Evolutionary conservation across 352 stramenopile species (phyloP).

Genomic region (Phytophthora citricola): DNA sequence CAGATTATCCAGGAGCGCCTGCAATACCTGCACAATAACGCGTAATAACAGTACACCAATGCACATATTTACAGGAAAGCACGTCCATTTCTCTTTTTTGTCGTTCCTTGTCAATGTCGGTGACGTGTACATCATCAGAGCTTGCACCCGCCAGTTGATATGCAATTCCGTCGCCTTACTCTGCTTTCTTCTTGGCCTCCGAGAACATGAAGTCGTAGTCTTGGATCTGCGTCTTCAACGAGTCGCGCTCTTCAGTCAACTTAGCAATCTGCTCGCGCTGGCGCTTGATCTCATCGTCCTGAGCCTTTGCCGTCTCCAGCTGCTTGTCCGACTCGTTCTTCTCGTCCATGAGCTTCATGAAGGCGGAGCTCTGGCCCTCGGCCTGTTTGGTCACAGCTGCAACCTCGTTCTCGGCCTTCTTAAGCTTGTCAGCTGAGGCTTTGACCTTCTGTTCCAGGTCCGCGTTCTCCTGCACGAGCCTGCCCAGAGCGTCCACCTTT

Average conservation of each 20-base stretch:
- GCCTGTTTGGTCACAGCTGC: conserved; percentile 79
- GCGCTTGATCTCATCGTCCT: conserved; percentile 52
- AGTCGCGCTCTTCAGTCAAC: conserved; percentile 68
- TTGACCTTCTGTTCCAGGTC: conserved; percentile 53
- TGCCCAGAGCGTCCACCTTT: conserved; percentile 54
- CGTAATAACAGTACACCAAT: background rate
- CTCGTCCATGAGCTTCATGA: conserved; percentile 87
- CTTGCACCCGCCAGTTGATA: conserved; percentile 1
- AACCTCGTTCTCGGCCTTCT: conserved; percentile 56
- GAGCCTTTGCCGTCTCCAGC: conserved; percentile 42
- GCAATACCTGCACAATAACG: conserved; percentile 54
- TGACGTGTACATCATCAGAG: background rate
- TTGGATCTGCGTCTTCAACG: conserved; percentile 82
- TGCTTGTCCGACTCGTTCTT: conserved; percentile 68
- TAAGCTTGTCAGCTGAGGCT: conserved; percentile 42
- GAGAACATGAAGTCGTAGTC: conserved; percentile 93
- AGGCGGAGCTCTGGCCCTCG: conserved; percentile 76
- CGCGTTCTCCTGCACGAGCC: conserved; percentile 72
- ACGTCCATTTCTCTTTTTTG: conserved; percentile 2
- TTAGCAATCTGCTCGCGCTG: conserved; percentile 55
- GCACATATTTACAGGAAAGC: conserved; percentile 6
- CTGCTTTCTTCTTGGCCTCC: conserved; percentile 87
- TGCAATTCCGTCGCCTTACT: conserved; percentile 44
- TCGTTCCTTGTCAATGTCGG: conserved; percentile 7
- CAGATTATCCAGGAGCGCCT: conserved; percentile 73